A percentile compares a stretch with the other conserved stretches of the same genome.
Evolutionary conservation across 2,329 filamentous ascomycete species (phyloP).

Genomic region (Pestalotiopsis sp.): DNA sequence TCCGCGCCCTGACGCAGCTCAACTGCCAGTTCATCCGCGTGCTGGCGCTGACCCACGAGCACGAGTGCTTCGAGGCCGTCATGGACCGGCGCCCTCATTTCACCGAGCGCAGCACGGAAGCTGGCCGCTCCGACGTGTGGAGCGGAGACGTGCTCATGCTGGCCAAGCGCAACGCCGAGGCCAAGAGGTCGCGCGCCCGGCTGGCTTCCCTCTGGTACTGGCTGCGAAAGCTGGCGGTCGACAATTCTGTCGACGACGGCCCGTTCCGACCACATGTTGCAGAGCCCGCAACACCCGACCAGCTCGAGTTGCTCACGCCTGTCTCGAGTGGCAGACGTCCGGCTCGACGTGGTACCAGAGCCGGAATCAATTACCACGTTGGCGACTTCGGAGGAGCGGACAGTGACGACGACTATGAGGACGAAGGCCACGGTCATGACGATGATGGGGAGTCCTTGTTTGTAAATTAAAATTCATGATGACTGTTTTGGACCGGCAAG

Average conservation of each 20-base stretch:
- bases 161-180: slow-evolving; percentile 14
- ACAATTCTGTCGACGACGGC: not conserved
- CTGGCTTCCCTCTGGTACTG: slow-evolving; percentile 14
- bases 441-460: slow-evolving; percentile 12
- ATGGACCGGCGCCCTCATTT: slow-evolving; percentile 24
- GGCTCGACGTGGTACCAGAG: not conserved
- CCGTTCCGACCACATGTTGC: not conserved
- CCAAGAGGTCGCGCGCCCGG: slow-evolving; percentile 15
- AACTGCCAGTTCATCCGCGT: slow-evolving; percentile 39
- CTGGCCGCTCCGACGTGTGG: slow-evolving; percentile 18
- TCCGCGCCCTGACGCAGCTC: slow-evolving; percentile 33
- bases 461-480: not conserved
- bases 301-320: not conserved
- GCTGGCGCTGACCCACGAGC: slow-evolving; percentile 30
- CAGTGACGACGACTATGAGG: slow-evolving; percentile 10
- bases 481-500: not conserved
- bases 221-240: slow-evolving; percentile 11
- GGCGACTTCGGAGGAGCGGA: not conserved
- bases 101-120: slow-evolving; percentile 16
- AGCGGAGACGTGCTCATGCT: slow-evolving; percentile 20
- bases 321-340: not conserved
- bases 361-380: not conserved
- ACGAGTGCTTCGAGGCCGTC: slow-evolving; percentile 17
- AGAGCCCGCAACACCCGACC: not conserved
- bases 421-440: slow-evolving; percentile 2